Conservation (phyloP, 1,284 basidiomycete genomes). For the Ganoderma boninense region DNA sequence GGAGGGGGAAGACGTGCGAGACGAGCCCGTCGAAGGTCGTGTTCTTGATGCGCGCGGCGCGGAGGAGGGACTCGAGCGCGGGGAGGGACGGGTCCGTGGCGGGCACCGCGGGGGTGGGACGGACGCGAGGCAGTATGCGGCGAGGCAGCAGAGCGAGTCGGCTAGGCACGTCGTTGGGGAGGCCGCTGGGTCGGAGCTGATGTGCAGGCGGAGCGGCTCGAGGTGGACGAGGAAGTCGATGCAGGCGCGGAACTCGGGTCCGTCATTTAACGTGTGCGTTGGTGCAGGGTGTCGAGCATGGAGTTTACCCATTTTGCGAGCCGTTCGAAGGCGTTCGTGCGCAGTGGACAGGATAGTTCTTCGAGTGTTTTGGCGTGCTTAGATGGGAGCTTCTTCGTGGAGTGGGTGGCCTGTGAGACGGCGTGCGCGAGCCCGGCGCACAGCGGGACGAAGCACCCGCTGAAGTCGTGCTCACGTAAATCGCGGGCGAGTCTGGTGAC, state of each 20-base stretch:
- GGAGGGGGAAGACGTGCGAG: constrained; percentile 29
- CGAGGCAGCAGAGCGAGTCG: constrained; percentile 43
- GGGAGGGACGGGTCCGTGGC: constrained; percentile 24
- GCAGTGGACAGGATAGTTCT: neutral
- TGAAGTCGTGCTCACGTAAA: constrained; percentile 38
- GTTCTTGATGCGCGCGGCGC: constrained; percentile 25
- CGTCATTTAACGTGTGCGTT: too few species aligned
- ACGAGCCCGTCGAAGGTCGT: constrained; percentile 25
- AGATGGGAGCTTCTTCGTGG: constrained; percentile 2
- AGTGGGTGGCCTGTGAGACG: constrained; percentile 20
- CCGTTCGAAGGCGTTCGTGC: constrained; percentile 25
- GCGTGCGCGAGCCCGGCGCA: constrained; percentile 29
- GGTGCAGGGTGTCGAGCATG: constrained; percentile 29
- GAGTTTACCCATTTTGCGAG: constrained; percentile 41
- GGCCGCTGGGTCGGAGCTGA: constrained; percentile 12
- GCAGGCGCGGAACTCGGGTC: constrained; percentile 25
- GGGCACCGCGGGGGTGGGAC: constrained; percentile 22
- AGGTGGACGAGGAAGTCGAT: constrained; percentile 33
- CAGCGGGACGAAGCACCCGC: constrained; percentile 35
- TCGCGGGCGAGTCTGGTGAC: constrained; percentile 45
- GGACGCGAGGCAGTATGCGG: constrained; percentile 40
- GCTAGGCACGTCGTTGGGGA: constrained; percentile 28
- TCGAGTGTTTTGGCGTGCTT: constrained; percentile 10
- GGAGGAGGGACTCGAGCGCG: constrained; percentile 34
- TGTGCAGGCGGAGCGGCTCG: constrained; percentile 26